These are phyloP conservation scores for Petunia secreta DNA, from an alignment of 257 asterid species.

Conservation along the genomic window DNA sequence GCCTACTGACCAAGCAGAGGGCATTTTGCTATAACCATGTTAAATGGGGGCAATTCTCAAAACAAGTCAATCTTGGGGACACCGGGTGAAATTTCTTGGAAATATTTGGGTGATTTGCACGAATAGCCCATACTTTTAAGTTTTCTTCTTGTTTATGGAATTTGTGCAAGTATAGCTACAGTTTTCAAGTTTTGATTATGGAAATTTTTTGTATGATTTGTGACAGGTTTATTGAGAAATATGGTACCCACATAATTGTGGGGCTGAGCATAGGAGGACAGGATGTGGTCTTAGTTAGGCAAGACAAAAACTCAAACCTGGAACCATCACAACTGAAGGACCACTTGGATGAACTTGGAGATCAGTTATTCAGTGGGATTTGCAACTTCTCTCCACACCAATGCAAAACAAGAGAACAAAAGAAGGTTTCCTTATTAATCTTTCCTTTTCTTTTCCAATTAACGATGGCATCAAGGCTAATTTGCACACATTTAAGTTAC, in stretches of 20 bases:
- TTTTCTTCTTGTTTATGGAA: no score
- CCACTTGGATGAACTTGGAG: slow-evolving; percentile 80
- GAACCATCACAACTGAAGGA: slow-evolving; percentile 76
- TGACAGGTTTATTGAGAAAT: slow-evolving; percentile 89
- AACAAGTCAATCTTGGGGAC: no score
- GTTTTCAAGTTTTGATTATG: no score
- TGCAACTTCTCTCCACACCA: slow-evolving; percentile 68
- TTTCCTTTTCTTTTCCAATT: not conserved
- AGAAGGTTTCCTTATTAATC: slow-evolving; percentile 46
- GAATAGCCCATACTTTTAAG: no score
- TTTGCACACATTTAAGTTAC: no score
- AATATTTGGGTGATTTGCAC: no score
- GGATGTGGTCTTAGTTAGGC: slow-evolving; percentile 79
- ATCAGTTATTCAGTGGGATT: slow-evolving; percentile 72
- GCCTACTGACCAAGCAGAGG: no score
- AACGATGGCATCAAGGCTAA: no score
- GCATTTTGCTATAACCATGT: no score
- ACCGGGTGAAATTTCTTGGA: no score
- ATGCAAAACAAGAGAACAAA: slow-evolving; percentile 48
- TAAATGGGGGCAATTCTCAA: no score
- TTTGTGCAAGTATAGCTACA: no score
- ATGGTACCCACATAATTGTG: slow-evolving; percentile 92
- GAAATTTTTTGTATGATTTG: slow-evolving; percentile 21
- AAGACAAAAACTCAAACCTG: slow-evolving; percentile 65
- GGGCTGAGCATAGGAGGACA: slow-evolving; percentile 93